Conservation (phyloP, 129 eudicot species). For the Rutidosis leptorrhynchoides region DNA sequence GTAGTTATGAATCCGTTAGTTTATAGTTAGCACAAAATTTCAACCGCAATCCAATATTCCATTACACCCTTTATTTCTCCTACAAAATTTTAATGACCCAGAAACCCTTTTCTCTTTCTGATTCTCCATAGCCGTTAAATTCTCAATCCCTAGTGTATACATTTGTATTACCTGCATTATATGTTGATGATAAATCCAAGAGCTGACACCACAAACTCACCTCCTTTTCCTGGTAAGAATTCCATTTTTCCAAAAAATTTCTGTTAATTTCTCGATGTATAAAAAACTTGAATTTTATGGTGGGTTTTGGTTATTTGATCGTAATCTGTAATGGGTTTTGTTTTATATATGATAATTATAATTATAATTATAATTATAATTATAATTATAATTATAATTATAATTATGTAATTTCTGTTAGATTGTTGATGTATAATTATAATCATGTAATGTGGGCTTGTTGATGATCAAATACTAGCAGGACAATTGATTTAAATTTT, state of each 20-base stretch:
- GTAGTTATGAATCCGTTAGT: not conserved
- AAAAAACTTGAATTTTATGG: not conserved
- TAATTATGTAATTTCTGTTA: not conserved
- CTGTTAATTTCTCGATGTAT: not conserved
- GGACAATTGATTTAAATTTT: too few relatives aligned
- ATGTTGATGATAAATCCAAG: not conserved
- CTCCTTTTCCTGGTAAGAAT: constrained; percentile 1
- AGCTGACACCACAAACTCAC: not conserved
- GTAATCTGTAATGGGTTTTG: not conserved
- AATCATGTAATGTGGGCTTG: not conserved
- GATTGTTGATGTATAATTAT: not conserved
- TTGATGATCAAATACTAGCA: too few relatives aligned
- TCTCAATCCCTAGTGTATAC: not conserved
- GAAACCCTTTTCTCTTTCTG: not conserved
- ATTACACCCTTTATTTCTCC: not conserved
- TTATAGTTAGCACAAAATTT: not conserved
- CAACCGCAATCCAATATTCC: not conserved
- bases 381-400: too few relatives aligned
- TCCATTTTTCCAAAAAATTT: not conserved
- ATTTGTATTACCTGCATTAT: not conserved
- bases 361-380: too few relatives aligned
- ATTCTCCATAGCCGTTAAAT: not conserved
- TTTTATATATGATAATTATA: not conserved
- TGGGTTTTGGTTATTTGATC: not conserved
- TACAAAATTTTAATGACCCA: not conserved